A percentile compares a stretch with the other conserved stretches of the same genome.
These are phyloP conservation scores for Oryza rufipogon DNA, from an alignment of 176 grass and related monocot species.

Conservation along the genomic window DNA sequence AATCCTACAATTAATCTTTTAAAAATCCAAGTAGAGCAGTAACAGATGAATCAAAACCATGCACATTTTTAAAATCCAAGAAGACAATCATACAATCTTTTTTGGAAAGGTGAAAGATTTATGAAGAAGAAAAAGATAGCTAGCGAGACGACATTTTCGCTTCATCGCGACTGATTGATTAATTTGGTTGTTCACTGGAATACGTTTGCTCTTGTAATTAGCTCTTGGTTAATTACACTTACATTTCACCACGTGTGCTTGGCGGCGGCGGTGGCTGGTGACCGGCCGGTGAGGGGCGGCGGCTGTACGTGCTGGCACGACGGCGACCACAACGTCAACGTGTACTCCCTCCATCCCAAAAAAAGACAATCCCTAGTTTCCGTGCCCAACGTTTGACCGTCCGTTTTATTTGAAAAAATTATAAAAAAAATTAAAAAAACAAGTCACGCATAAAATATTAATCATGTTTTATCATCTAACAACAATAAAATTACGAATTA, in stretches of 20 bases:
- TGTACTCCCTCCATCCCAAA: neutral
- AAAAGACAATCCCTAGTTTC: too few relatives aligned
- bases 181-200: neutral
- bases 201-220: neutral
- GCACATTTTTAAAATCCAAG: neutral
- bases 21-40: neutral
- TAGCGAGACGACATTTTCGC: too few relatives aligned
- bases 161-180: too few relatives aligned
- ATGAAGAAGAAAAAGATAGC: neutral
- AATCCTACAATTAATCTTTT: too few relatives aligned
- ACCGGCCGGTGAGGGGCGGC: neutral
- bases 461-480: too few relatives aligned
- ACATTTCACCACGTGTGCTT: too few relatives aligned
- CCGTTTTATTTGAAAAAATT: too few relatives aligned
- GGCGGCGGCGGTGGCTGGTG: neutral
- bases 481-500: too few relatives aligned
- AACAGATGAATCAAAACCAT: neutral
- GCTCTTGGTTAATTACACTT: too few relatives aligned
- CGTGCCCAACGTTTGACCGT: too few relatives aligned
- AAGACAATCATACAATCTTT: neutral
- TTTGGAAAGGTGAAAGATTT: neutral
- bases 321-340: neutral
- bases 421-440: too few relatives aligned
- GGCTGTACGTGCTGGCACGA: neutral
- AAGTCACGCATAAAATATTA: too few relatives aligned